Conservation (phyloP, 2,329 filamentous ascomycete genomes). For the Claviceps maximensis region DNA sequence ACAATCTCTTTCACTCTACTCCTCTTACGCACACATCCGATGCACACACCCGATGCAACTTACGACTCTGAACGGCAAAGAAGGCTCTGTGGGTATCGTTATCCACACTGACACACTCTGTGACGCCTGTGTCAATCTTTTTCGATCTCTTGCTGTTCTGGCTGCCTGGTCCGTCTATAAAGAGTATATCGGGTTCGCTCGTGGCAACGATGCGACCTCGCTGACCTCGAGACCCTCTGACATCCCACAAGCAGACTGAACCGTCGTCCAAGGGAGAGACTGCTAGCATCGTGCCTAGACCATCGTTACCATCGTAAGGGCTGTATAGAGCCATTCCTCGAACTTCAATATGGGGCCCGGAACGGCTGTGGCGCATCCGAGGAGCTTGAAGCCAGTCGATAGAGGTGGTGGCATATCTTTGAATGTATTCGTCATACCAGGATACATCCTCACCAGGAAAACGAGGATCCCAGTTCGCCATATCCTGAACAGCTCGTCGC, state of each 20-base stretch:
- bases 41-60: conserved; percentile 17
- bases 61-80: conserved; percentile 63
- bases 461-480: conserved; percentile 73
- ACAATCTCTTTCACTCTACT: neutral
- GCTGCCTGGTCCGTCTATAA: conserved; percentile 35
- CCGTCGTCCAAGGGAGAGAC: conserved; percentile 76
- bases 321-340: conserved; percentile 59
- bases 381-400: conserved; percentile 67
- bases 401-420: conserved; percentile 60
- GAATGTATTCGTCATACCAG: conserved; percentile 85
- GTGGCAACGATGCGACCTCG: conserved; percentile 52
- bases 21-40: neutral
- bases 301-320: conserved; percentile 36
- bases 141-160: conserved; percentile 38
- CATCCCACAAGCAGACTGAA: conserved; percentile 77
- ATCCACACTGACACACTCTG: conserved; percentile 75
- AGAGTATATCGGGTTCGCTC: conserved; percentile 55
- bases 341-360: conserved; percentile 45
- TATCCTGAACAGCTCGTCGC: conserved; percentile 31
- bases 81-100: conserved; percentile 54
- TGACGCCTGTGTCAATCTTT: conserved; percentile 58
- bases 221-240: conserved; percentile 39
- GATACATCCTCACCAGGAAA: conserved; percentile 58
- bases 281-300: conserved; percentile 35
- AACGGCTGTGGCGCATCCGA: conserved; percentile 25